Base-by-base conservation (phyloP, 2,329 filamentous ascomycete species). In the Venturia aucupariae region DNA sequence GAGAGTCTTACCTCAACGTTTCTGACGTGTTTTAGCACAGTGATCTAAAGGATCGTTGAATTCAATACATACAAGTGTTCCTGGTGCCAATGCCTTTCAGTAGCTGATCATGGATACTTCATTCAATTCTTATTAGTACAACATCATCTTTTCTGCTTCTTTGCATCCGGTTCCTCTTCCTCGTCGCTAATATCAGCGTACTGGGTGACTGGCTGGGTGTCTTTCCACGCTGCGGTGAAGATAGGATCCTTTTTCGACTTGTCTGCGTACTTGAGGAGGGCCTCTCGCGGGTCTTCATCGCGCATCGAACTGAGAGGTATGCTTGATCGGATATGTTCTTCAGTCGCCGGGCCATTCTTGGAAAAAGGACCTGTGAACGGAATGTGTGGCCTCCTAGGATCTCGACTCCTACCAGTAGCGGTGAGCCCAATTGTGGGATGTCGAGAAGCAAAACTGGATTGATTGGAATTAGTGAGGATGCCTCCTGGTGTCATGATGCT, bases 281-380 rank as follows among this genome's bases (percentile, higher is more conserved):
- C 94, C 76, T 96, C 94, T 68, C 94, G 82, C 0, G 94, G 94
- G 78, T 99, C 94, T 75, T 99, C 94, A 75, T 99, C 92, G 60
- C 96, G 82, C 90, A 99, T 96, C 67, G 86, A 87, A 67, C 91
- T 93, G 15, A 97, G 82, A 35, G 92, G 91, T 63, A 97, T 96
- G 68, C 90, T 90, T 72, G 93, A 86, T 70, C 87, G 88, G 67
- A 99, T 90, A 73, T 95, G 90, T 71, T 89, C 88, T 74, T 93
- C 90, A 74, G 97, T 92, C n/a, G 35, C 27, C 0, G 93, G 92
- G 71, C 94, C 90, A 66, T 83, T 90, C 75, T 95, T 94, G 70
- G 90, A 88, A 73, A 97, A 97, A 0, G 94, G 94, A 11, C 94
- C 97, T 64, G 88, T 84, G 65, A 85, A 82, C 4, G 92, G 93